A percentile compares a stretch with the other conserved stretches of the same genome.
These are phyloP conservation scores for Naganishia onofrii DNA, from an alignment of 768 basidiomycete genomes.

Conservation along the genomic window DNA sequence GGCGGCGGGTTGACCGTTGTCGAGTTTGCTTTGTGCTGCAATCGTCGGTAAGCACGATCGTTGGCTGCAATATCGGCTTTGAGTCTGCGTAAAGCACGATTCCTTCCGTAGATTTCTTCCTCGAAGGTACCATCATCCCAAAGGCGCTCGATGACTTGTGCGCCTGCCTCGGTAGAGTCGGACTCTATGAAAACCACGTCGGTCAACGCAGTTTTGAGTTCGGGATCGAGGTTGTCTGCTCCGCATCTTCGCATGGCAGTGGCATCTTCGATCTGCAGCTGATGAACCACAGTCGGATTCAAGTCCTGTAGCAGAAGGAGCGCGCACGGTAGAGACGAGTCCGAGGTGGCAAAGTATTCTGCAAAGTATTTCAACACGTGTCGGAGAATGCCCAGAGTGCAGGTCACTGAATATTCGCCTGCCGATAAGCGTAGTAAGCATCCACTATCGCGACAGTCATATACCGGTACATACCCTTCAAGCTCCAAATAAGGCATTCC, in stretches of 20 bases:
- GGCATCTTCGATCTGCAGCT: not conserved
- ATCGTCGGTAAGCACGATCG: slow-evolving; percentile 13
- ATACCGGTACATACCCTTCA: slow-evolving; percentile 13
- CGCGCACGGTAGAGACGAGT: slow-evolving; percentile 2
- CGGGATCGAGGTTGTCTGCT: slow-evolving; percentile 12
- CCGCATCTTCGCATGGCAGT: slow-evolving; percentile 13
- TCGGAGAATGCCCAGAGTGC: slow-evolving; percentile 16
- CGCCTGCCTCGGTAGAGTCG: slow-evolving; percentile 5
- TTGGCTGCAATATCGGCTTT: slow-evolving; percentile 28
- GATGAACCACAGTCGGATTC: slow-evolving; percentile 13
- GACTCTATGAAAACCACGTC: slow-evolving; percentile 23
- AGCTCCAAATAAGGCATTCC: slow-evolving; percentile 27
- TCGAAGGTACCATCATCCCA: not conserved
- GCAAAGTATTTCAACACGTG: slow-evolving; percentile 28
- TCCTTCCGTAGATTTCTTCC: not conserved
- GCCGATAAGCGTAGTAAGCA: not conserved
- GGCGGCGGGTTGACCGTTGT: not conserved
- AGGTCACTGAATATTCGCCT: slow-evolving; percentile 25
- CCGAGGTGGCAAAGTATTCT: slow-evolving; percentile 1
- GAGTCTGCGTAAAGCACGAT: slow-evolving; percentile 19
- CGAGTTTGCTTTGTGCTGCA: not conserved
- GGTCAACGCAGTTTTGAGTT: not conserved
- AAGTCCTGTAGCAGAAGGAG: slow-evolving; percentile 18
- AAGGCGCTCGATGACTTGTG: not conserved
- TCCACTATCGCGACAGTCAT: not conserved